Conservation (phyloP, 2,329 filamentous ascomycete species). For the Nemania diffusa region DNA sequence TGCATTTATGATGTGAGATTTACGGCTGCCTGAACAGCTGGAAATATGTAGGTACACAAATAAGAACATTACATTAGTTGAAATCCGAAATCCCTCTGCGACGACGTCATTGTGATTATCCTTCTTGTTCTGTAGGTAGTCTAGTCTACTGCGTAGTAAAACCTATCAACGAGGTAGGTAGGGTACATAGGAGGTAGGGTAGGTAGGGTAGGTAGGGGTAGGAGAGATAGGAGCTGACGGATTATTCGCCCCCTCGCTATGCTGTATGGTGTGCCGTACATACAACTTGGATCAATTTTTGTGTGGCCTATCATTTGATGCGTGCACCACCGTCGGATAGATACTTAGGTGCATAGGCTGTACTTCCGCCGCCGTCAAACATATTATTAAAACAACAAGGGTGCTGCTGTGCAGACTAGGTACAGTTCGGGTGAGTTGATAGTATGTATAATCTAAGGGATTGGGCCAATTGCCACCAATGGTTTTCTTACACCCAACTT, state of each 20-base stretch:
- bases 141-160: too few species aligned
- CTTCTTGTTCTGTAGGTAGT: neutral
- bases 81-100: neutral
- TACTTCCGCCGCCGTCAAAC: neutral
- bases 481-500: neutral
- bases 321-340: slow-evolving; percentile 6
- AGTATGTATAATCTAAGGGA: slow-evolving; percentile 8
- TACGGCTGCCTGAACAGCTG: neutral
- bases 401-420: too few species aligned
- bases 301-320: slow-evolving; percentile 24
- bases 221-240: slow-evolving; percentile 10
- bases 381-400: neutral
- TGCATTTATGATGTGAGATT: neutral
- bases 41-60: neutral
- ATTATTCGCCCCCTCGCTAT: slow-evolving; percentile 15
- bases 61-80: neutral
- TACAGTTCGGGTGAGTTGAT: neutral
- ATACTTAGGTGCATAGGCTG: neutral
- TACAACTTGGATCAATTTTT: neutral
- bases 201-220: neutral
- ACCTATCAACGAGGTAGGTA: neutral
- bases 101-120: neutral
- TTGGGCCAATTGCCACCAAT: neutral
- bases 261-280: slow-evolving; percentile 5
- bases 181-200: neutral